A percentile compares a stretch with the other conserved stretches of the same genome.
Evolutionary conservation across 305 asterid genomes (phyloP).

Genomic region (Withania somnifera): DNA sequence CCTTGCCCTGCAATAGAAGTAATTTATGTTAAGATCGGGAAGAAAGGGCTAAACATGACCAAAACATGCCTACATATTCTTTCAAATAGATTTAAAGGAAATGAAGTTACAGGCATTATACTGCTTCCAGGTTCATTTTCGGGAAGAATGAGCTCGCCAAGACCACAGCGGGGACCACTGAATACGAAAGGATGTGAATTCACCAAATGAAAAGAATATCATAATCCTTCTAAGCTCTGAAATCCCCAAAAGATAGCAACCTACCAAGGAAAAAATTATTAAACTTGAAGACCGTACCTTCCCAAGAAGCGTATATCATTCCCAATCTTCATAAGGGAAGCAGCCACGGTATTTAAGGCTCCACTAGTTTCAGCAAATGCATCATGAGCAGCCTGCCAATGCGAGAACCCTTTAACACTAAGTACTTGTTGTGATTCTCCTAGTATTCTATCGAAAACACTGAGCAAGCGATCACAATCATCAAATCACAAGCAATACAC

Average conservation of each 20-base stretch:
- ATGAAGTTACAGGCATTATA: constrained; percentile 75
- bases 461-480: not conserved
- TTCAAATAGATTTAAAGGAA: not conserved
- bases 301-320: constrained; percentile 93
- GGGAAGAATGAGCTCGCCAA: constrained; percentile 94
- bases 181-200: constrained; percentile 10
- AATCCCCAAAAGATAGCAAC: not conserved
- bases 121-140: constrained; percentile 99
- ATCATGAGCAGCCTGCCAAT: constrained; percentile 92
- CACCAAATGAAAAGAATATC: too few relatives aligned
- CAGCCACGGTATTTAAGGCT: constrained; percentile 79
- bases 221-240: too few relatives aligned
- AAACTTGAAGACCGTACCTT: constrained; percentile 39
- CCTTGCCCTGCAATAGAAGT: not conserved
- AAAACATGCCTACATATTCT: not conserved
- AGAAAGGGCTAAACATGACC: not conserved
- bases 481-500: not conserved
- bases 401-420: constrained; percentile 1
- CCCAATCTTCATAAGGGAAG: constrained; percentile 91
- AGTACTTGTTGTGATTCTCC: not conserved
- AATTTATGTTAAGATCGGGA: not conserved
- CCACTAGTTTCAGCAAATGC: constrained; percentile 93
- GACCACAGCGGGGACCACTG: constrained; percentile 99
- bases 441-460: not conserved
- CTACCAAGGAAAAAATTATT: not conserved